These are phyloP conservation scores for Mycena sp. DNA, from an alignment of 1,284 basidiomycete genomes.

Conservation along the genomic window DNA sequence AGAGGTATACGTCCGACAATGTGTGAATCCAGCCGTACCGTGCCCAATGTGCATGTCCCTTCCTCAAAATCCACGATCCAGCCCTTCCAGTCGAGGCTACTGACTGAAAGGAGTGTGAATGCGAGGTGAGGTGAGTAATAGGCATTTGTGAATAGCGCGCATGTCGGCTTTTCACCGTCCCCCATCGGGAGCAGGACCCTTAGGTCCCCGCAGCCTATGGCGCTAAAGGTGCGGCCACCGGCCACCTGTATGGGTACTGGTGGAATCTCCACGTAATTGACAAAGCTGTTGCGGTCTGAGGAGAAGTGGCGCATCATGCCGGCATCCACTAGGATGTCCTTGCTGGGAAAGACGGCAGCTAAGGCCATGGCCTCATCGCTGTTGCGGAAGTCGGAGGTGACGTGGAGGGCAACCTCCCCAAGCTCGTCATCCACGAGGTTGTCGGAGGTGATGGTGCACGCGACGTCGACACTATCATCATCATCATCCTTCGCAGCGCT, in stretches of 20 bases:
- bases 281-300: conserved; percentile 3
- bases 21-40: too few species aligned
- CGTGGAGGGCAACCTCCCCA: background rate
- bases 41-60: too few species aligned
- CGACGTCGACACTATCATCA: background rate
- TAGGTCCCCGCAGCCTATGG: conserved; percentile 12
- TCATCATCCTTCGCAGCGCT: background rate
- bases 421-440: conserved; percentile 4
- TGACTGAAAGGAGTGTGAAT: conserved; percentile 16
- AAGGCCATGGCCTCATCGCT: background rate
- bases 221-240: conserved; percentile 20
- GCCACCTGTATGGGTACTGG: conserved; percentile 21
- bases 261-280: too few species aligned
- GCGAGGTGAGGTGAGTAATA: conserved; percentile 20
- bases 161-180: conserved; percentile 7
- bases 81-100: too few species aligned
- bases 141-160: conserved; percentile 1
- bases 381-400: background rate
- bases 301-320: conserved; percentile 16
- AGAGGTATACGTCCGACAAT: too few species aligned
- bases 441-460: background rate
- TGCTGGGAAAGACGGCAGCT: background rate
- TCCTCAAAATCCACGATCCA: too few species aligned
- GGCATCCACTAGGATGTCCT: conserved; percentile 15
- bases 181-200: conserved; percentile 12